Conservation (phyloP, 306 rosid species). For the Boehmeria nivea region DNA sequence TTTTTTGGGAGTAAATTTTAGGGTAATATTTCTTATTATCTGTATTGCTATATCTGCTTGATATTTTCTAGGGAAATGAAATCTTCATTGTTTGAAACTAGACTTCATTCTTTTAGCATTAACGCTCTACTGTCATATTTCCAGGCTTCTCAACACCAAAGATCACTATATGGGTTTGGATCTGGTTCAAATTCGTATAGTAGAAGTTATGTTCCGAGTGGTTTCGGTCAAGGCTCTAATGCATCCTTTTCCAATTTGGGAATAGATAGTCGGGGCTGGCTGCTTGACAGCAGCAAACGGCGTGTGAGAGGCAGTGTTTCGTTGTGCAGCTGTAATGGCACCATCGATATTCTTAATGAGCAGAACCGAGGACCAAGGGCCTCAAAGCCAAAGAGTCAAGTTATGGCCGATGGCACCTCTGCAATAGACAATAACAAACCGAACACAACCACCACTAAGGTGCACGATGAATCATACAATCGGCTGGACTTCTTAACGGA, state of each 20-base stretch:
- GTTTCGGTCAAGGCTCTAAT: slow-evolving; percentile 46
- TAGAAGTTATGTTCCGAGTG: slow-evolving; percentile 50
- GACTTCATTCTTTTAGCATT: neutral
- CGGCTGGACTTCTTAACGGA: slow-evolving; percentile 57
- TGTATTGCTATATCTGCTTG: neutral
- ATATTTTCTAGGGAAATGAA: neutral
- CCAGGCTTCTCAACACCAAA: slow-evolving; percentile 73
- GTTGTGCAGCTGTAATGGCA: slow-evolving; percentile 62
- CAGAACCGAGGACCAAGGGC: slow-evolving; percentile 89
- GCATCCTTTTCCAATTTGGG: slow-evolving; percentile 30
- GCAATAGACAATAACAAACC: slow-evolving; percentile 44
- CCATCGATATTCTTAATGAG: slow-evolving; percentile 69
- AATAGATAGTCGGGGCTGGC: slow-evolving; percentile 39
- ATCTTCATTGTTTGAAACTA: slow-evolving; percentile 1
- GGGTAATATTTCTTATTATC: too few species aligned
- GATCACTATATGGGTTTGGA: slow-evolving; percentile 60
- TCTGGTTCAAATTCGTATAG: slow-evolving; percentile 64
- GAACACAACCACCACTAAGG: slow-evolving; percentile 28
- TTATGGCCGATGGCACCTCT: slow-evolving; percentile 41
- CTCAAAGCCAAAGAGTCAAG: slow-evolving; percentile 58
- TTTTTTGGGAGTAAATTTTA: too few species aligned
- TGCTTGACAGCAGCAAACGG: slow-evolving; percentile 49
- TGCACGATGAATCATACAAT: slow-evolving; percentile 51
- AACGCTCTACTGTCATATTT: slow-evolving; percentile 28
- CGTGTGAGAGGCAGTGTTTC: slow-evolving; percentile 46